Evolutionary conservation across 2,329 filamentous ascomycete genomes (phyloP), one percentile per base, ranked within the genome.

Genomic region (Aspergillus sp.): DNA sequence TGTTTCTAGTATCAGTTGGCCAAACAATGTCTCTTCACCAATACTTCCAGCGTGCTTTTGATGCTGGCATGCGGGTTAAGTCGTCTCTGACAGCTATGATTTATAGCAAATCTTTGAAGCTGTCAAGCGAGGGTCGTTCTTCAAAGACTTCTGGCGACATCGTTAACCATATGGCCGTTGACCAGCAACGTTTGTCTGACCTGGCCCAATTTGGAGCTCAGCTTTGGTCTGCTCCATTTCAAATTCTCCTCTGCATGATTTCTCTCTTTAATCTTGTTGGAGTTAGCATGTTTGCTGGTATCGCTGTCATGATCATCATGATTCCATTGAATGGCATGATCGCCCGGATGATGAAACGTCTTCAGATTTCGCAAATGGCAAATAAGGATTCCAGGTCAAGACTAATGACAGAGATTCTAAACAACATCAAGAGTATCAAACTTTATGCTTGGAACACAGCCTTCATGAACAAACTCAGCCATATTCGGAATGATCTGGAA

Each of bases 401-500:
- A 43, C 73, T 98, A 48, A 96, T 97, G 76, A 94, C 91, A 5
- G 93, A 98, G 68, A 98, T 98, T 55, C 76, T 98, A 62, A 96
- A 94, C 75, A 97, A 97, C 71, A 98, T 98, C 87, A 98, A 98
- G 75, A 94, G 89, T 64, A 93, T 98, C 74, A 98, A 98, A 73
- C 80, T 98, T 19, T 98, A 96, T 65, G 93, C 93, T 29, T 98
- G 93, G 93, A 91, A 90, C 30, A 85, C 84, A 29, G 91, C 93
- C 9, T 98, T 98, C 64, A 95, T 96, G 83, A 93, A 89, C 69
- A 95, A 94, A 70, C 81, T 98, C 49, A 97, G 93, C 70, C 86
- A 87, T 65, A 89, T 98, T 50, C 83, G 93, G 68, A 98, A 98
- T 69, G 93, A 98, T 60, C 81, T 88, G 58, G 93, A 98, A 69